Percentiles rank a stretch among this genome's conserved stretches.
phyloP scores from a whole-genome alignment of 306 rosid genomes.

The Ormosia semicastrata region DNA sequence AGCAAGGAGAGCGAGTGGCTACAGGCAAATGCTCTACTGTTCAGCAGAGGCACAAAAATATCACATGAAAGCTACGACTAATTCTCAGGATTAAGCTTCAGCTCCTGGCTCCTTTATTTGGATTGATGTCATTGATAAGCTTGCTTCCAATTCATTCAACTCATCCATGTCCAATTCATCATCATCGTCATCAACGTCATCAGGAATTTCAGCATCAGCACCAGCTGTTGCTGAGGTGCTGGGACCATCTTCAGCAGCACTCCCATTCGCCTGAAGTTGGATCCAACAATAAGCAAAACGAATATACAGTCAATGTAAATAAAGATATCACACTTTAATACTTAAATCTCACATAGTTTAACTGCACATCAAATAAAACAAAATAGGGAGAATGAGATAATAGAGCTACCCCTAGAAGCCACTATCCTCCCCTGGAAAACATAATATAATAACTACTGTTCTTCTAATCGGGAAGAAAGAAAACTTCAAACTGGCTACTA shows the following conservation, averaged over 20 bases:
- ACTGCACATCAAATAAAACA: background rate
- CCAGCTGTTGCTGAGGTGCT: conserved; percentile 48
- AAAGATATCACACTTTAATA: background rate
- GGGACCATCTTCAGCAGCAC: conserved; percentile 35
- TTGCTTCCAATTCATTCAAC: conserved; percentile 72
- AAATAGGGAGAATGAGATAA: background rate
- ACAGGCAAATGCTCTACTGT: conserved; percentile 19
- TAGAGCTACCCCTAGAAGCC: background rate
- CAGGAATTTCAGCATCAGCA: conserved; percentile 35
- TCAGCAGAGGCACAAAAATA: conserved; percentile 20
- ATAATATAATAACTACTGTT: background rate
- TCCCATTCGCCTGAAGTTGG: conserved; percentile 20
- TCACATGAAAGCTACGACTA: background rate
- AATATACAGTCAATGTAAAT: background rate
- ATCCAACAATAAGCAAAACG: conserved; percentile 2
- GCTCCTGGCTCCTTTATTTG: conserved; percentile 61
- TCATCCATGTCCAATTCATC: conserved; percentile 75
- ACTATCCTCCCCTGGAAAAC: background rate
- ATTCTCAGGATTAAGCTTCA: conserved; percentile 43
- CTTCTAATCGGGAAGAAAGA: background rate
- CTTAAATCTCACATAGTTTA: background rate
- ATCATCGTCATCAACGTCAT: conserved; percentile 37
- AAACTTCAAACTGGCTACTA: background rate
- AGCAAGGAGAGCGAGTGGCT: conserved; percentile 14
- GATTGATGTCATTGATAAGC: conserved; percentile 65